Evolutionary conservation across 2,329 filamentous ascomycete genomes (phyloP).

Genomic region (Zymoseptoria tritici): DNA sequence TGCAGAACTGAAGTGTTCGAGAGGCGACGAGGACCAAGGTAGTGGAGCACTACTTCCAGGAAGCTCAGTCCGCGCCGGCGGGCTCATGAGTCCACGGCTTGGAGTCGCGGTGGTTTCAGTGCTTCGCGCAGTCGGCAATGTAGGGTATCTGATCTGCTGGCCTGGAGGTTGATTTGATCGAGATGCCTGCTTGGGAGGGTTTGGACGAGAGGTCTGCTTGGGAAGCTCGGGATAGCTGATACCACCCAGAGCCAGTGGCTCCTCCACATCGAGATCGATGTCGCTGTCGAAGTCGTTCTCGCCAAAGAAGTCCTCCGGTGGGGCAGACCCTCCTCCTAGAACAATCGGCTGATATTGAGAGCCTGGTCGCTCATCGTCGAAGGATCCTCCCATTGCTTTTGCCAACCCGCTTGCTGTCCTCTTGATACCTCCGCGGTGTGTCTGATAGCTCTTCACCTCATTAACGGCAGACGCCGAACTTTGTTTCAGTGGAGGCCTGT

Average conservation of each 20-base stretch:
- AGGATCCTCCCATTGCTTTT: constrained; percentile 37
- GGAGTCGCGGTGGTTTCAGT: neutral
- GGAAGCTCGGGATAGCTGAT: constrained; percentile 38
- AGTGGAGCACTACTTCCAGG: constrained; percentile 51
- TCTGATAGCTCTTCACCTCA: constrained; percentile 14
- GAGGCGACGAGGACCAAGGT: constrained; percentile 57
- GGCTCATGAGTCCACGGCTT: constrained; percentile 19
- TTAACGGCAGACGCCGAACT: constrained; percentile 24
- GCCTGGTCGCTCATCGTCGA: constrained; percentile 28
- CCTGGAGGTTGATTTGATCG: constrained; percentile 1
- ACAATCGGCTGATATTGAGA: constrained; percentile 25
- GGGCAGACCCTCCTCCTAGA: neutral
- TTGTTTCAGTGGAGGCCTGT: constrained; percentile 30
- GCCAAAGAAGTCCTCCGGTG: constrained; percentile 44
- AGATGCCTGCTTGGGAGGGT: constrained; percentile 15
- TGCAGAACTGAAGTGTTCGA: constrained; percentile 32
- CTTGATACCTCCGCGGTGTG: constrained; percentile 32
- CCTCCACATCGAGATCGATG: constrained; percentile 62
- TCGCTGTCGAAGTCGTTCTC: constrained; percentile 87
- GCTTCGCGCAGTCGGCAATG: constrained; percentile 21
- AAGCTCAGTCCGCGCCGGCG: constrained; percentile 26
- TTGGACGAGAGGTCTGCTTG: constrained; percentile 10
- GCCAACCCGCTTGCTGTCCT: constrained; percentile 40
- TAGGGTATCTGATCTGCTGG: constrained; percentile 21
- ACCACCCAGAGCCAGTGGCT: constrained; percentile 38